These are phyloP conservation scores for Exophiala lecanii-corni DNA, from an alignment of 2,329 filamentous ascomycete species.

Conservation along the genomic window DNA sequence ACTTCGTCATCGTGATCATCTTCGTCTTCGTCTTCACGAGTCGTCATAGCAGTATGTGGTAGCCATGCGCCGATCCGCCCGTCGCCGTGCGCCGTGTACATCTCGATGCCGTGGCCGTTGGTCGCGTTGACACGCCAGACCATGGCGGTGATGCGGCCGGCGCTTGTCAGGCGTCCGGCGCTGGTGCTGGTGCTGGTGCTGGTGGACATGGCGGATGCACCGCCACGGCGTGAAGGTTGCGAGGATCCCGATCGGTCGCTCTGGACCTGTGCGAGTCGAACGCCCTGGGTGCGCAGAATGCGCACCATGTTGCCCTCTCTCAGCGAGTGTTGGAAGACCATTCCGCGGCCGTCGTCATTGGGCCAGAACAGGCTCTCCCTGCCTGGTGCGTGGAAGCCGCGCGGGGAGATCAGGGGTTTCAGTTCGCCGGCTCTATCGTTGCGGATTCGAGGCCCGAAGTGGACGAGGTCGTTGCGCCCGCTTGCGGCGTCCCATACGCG, in stretches of 20 bases:
- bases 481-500: conserved; percentile 79
- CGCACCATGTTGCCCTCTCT: conserved; percentile 70
- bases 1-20: conserved; percentile 42
- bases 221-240: background rate
- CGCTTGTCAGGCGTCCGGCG: conserved; percentile 34
- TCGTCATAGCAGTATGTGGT: conserved; percentile 29
- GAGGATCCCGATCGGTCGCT: background rate
- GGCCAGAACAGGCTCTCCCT: conserved; percentile 73
- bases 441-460: conserved; percentile 76
- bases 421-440: conserved; percentile 59
- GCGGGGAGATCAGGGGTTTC: conserved; percentile 60
- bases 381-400: conserved; percentile 46
- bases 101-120: conserved; percentile 56
- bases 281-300: conserved; percentile 61
- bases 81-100: conserved; percentile 81
- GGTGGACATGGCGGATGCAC: background rate
- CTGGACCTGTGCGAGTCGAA: conserved; percentile 32
- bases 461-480: conserved; percentile 80
- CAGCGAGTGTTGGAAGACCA: conserved; percentile 76
- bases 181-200: conserved; percentile 1
- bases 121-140: conserved; percentile 63
- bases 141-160: conserved; percentile 66
- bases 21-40: conserved; percentile 50
- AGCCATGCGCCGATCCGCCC: conserved; percentile 79
- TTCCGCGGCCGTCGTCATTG: conserved; percentile 61